A percentile compares a stretch with the other conserved stretches of the same genome.
Evolutionary conservation across 2,329 filamentous ascomycete genomes (phyloP).

Genomic region (Leptographium galeiforme): DNA sequence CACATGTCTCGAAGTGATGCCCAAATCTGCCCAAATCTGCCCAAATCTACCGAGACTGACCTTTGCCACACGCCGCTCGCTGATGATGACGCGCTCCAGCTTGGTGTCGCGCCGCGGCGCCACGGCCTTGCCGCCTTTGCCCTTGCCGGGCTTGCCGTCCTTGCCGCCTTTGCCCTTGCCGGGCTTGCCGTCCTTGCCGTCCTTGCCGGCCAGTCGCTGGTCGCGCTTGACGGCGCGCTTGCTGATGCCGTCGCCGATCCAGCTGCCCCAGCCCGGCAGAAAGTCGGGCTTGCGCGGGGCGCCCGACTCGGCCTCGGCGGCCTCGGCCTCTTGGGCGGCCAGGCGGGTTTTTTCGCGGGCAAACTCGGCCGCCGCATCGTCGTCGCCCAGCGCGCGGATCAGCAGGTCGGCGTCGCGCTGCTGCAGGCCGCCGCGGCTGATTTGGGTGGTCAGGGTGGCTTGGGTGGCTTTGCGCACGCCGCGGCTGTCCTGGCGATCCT

Average conservation of each 20-base stretch:
- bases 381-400: slow-evolving; percentile 64
- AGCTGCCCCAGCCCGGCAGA: slow-evolving; percentile 89
- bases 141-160: slow-evolving; percentile 33
- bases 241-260: slow-evolving; percentile 74
- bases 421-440: background rate
- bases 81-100: slow-evolving; percentile 77
- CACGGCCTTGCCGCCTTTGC: slow-evolving; percentile 55
- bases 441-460: too few species aligned
- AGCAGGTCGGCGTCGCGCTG: slow-evolving; percentile 40
- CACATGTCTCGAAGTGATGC: background rate
- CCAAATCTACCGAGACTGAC: too few species aligned
- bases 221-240: slow-evolving; percentile 53
- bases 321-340: slow-evolving; percentile 68
- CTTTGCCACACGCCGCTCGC: slow-evolving; percentile 83
- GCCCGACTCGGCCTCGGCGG: slow-evolving; percentile 48
- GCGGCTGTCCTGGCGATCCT: background rate
- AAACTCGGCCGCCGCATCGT: slow-evolving; percentile 73
- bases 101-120: slow-evolving; percentile 71
- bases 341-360: slow-evolving; percentile 62
- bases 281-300: slow-evolving; percentile 53
- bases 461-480: background rate
- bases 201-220: slow-evolving; percentile 20
- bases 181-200: slow-evolving; percentile 46
- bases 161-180: slow-evolving; percentile 40
- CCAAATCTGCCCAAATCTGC: too few species aligned